Conservation (phyloP, 2,329 filamentous ascomycete species). For the Aspergillus sp. region DNA sequence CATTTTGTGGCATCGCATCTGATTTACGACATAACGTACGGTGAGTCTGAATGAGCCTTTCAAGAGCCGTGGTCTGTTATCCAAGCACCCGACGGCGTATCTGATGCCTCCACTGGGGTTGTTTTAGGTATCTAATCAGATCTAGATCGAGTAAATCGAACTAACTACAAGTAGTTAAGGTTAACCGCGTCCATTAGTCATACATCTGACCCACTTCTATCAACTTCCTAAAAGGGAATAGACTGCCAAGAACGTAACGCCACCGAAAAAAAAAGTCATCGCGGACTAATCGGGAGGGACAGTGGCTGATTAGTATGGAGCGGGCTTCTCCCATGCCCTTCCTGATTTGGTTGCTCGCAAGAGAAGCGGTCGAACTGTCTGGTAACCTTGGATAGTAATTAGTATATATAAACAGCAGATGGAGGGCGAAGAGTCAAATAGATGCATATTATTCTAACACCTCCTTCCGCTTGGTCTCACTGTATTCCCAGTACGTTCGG, state of each 20-base stretch:
- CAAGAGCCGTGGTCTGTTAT: too few species aligned
- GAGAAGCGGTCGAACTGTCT: neutral
- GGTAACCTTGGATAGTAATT: neutral
- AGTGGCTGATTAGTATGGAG: neutral
- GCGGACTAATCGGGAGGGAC: neutral
- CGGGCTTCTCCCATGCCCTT: neutral
- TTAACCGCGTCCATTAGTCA: neutral
- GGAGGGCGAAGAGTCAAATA: neutral
- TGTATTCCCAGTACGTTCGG: slow-evolving; percentile 30
- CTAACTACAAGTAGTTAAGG: too few species aligned
- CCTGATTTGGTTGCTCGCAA: neutral
- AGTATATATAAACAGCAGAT: neutral
- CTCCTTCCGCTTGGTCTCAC: slow-evolving; percentile 33
- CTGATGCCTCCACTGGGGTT: too few species aligned
- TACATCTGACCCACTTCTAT: slow-evolving; percentile 13
- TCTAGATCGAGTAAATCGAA: too few species aligned
- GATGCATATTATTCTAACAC: neutral
- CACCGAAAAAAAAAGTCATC: neutral
- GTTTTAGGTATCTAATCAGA: too few species aligned
- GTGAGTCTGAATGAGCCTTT: too few species aligned
- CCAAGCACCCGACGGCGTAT: too few species aligned
- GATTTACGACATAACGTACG: too few species aligned
- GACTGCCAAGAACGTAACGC: neutral
- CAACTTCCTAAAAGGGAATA: slow-evolving; percentile 17
- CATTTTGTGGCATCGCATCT: too few species aligned